A percentile compares a stretch with the other conserved stretches of the same genome.
Evolutionary conservation across 2,329 filamentous ascomycete species (phyloP).

Genomic region (Penicillium occitanis): DNA sequence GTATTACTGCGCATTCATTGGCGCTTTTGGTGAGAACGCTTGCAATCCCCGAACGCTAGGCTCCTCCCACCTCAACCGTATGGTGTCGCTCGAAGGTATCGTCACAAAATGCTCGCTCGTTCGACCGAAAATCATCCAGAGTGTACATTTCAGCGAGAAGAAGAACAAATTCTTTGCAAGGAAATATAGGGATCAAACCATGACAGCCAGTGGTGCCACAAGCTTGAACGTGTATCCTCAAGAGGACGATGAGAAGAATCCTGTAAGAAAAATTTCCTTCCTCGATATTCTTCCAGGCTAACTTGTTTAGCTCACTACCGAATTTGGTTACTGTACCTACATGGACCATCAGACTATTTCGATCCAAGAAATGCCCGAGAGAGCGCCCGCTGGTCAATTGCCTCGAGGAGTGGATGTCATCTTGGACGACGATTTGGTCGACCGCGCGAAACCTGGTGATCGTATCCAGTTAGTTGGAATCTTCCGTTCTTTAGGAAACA

Average conservation of each 20-base stretch:
- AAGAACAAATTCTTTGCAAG: conserved; percentile 84
- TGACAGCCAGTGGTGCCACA: conserved; percentile 82
- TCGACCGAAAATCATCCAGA: conserved; percentile 95
- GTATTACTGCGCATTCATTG: conserved; percentile 97
- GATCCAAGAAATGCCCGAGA: conserved; percentile 98
- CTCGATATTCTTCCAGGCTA: conserved; percentile 2
- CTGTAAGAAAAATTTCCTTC: conserved; percentile 46
- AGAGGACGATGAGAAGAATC: conserved; percentile 89
- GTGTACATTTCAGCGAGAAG: conserved; percentile 90
- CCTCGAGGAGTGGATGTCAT: conserved; percentile 95
- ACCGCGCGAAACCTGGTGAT: conserved; percentile 92
- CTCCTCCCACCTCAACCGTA: conserved; percentile 86
- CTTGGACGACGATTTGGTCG: conserved; percentile 92
- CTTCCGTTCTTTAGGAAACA: conserved; percentile 89
- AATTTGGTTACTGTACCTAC: conserved; percentile 95
- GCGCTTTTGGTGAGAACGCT: conserved; percentile 90
- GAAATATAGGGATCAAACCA: conserved; percentile 94
- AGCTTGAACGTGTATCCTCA: conserved; percentile 92
- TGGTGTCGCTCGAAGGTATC: conserved; percentile 97
- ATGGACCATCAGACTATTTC: conserved; percentile 96
- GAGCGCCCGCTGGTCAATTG: conserved; percentile 90
- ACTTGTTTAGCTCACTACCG: conserved; percentile 66
- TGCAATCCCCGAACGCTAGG: conserved; percentile 93
- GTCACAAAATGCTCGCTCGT: conserved; percentile 96
- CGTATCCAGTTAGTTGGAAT: conserved; percentile 96